These are phyloP conservation scores for Lumnitzera racemosa DNA, from an alignment of 345 rosid genomes.

Conservation along the genomic window DNA sequence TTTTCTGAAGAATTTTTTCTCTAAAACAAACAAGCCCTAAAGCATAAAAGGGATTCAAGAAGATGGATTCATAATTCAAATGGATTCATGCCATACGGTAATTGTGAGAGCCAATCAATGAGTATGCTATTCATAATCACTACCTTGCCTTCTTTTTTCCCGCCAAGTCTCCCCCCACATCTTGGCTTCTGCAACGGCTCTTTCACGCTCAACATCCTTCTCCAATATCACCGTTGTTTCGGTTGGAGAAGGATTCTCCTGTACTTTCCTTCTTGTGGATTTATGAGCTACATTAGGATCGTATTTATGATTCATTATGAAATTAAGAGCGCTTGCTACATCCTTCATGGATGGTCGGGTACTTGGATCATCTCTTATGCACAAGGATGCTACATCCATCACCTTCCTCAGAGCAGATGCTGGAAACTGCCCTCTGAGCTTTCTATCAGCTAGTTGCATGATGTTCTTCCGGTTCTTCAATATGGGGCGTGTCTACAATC, in stretches of 20 bases:
- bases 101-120: too few relatives aligned
- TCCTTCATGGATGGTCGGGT: constrained; percentile 46
- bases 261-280: constrained; percentile 6
- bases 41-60: too few relatives aligned
- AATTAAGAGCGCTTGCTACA: constrained; percentile 38
- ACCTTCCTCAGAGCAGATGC: constrained; percentile 28
- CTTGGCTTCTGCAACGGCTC: constrained; percentile 61
- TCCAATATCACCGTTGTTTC: constrained; percentile 20
- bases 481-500: constrained; percentile 31
- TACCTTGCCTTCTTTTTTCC: constrained; percentile 28
- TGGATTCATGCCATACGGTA: too few relatives aligned
- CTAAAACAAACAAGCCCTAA: too few relatives aligned
- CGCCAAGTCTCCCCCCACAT: constrained; percentile 50
- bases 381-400: constrained; percentile 44
- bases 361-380: constrained; percentile 36
- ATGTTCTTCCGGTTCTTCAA: constrained; percentile 14
- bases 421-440: constrained; percentile 27
- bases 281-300: constrained; percentile 13
- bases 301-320: constrained; percentile 24
- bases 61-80: too few relatives aligned
- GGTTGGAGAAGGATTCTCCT: constrained; percentile 21
- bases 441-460: constrained; percentile 40
- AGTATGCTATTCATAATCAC: background rate
- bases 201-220: constrained; percentile 30
- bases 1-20: too few relatives aligned